Conservation (phyloP, 2,329 filamentous ascomycete genomes). For the Cercospora berteroae region DNA sequence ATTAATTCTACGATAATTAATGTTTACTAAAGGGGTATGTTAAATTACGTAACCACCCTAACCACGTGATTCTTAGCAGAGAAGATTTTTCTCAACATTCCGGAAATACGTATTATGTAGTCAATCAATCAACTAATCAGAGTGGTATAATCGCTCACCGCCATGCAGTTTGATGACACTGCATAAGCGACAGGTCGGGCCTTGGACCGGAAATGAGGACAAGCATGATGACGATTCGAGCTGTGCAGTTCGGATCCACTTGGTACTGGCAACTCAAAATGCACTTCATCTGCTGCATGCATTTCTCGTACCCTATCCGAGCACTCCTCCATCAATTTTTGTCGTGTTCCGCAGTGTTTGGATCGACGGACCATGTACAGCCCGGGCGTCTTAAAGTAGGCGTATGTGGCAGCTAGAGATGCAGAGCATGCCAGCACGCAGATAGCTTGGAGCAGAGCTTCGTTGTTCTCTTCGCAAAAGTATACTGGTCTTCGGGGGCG, state of each 20-base stretch:
- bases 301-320: not conserved
- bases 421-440: not conserved
- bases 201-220: not conserved
- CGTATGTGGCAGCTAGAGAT: not conserved
- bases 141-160: too few relatives aligned
- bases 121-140: too few relatives aligned
- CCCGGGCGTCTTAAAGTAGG: not conserved
- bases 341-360: not conserved
- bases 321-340: not conserved
- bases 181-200: too few relatives aligned
- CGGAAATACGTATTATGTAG: too few relatives aligned
- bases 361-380: not conserved
- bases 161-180: too few relatives aligned
- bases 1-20: too few relatives aligned
- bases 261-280: slow-evolving; percentile 4
- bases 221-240: not conserved
- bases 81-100: too few relatives aligned
- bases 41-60: too few relatives aligned
- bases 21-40: too few relatives aligned
- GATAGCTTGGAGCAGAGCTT: not conserved
- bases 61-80: too few relatives aligned
- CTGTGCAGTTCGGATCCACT: not conserved
- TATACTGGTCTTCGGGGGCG: not conserved
- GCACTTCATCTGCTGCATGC: slow-evolving; percentile 5
- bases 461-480: not conserved